Base-by-base conservation (phyloP, 1,284 basidiomycete genomes). In the Cryptococcus sp. region DNA sequence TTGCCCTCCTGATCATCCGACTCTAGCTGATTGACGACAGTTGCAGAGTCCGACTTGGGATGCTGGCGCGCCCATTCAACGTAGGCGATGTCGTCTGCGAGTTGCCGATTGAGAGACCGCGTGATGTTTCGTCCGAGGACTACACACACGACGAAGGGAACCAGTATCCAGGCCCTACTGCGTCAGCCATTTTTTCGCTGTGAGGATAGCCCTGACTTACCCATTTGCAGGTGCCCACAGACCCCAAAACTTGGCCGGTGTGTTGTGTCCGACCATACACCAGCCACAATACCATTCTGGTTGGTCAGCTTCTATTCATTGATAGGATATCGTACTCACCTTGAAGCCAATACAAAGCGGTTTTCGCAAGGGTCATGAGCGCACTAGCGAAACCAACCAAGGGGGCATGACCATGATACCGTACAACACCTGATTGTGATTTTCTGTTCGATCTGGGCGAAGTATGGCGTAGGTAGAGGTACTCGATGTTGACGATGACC, bases 341-440 rank as follows among this genome's bases (percentile, higher is more conserved):
- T 66, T 88, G 84, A 7, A 79, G 68, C 79, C 82, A 83, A 73
- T 92, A 94, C n/a, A 93, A 79, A 4, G 83, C 70, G 1, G 91
- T 94, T 78, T 93, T 93, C 54, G 83, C 82, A 23, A 90, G 75
- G 0, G 91, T 94, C 84, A 91, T 85, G 11, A 81, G 70, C 1
- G 81, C 83, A 0, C 82, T 79, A 11, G 81, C 77, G 63, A 93
- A 86, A 0, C 88, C 92, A 46, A 92, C 67, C 36, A 94, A 63
- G 0, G 87, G 81, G 2, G 65, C 68, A 10, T 63, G 60, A 2
- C 61, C 61, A 45, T 66, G 64, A 48, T 66, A 66, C 4, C 31
- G 31, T 21, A 53, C 52, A 7, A 49, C 50, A 18, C 32, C 37
- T 0, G 88, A 87, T 2, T 79, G 68, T 0, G 86, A 79, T 22